These are phyloP conservation scores for Silene latifolia DNA, from an alignment of 148 eudicot species.

Conservation along the genomic window DNA sequence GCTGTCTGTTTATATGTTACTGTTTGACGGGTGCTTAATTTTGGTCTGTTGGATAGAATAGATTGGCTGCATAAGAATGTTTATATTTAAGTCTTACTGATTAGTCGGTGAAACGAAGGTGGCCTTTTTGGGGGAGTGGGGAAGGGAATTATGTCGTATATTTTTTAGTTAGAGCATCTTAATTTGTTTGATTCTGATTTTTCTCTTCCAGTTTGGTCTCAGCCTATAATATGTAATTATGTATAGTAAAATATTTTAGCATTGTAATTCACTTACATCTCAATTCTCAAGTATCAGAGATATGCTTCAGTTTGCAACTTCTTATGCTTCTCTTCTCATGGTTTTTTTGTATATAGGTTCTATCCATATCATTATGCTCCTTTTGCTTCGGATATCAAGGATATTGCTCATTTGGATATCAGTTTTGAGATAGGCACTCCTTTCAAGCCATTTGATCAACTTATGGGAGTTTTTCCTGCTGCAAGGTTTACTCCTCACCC, in stretches of 20 bases:
- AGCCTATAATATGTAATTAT: too few species aligned
- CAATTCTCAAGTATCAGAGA: background rate
- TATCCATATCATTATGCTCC: constrained; percentile 99
- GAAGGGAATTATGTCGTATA: too few species aligned
- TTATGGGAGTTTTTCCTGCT: constrained; percentile 97
- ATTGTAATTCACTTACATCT: background rate
- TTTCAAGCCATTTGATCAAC: constrained; percentile 93
- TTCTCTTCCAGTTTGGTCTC: background rate
- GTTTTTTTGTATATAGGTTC: constrained; percentile 52
- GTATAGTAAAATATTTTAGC: too few species aligned
- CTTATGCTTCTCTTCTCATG: background rate
- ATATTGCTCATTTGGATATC: constrained; percentile 61
- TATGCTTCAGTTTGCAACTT: background rate
- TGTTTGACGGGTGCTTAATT: too few species aligned
- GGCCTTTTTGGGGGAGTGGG: too few species aligned
- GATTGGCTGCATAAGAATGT: too few species aligned
- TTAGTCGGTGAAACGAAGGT: too few species aligned
- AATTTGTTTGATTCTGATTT: background rate
- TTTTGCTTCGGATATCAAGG: constrained; percentile 94
- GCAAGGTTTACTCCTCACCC: constrained; percentile 60
- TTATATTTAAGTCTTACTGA: too few species aligned
- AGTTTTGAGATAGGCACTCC: constrained; percentile 83
- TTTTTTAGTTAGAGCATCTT: too few species aligned
- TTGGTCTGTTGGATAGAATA: too few species aligned
- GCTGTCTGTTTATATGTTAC: too few species aligned